Base-by-base conservation (phyloP, 345 rosid genomes). In the Abelmoschus esculentus region DNA sequence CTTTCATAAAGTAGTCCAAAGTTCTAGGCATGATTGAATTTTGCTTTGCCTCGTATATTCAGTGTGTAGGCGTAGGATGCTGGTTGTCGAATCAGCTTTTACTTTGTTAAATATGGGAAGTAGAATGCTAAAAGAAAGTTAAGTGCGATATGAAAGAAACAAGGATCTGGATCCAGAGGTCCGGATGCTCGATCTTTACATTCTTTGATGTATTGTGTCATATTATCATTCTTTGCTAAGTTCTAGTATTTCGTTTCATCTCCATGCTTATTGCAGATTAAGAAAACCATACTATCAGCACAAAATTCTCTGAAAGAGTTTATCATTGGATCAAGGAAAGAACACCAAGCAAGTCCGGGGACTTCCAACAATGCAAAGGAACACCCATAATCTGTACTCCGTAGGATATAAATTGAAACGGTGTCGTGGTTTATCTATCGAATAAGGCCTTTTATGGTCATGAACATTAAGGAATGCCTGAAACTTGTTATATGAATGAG, bases 231-330 rank as follows among this genome's bases (percentile, higher is more conserved):
- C 11, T 62, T 36, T 12, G 36, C 38, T 11, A 19, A 53, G 36
- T 44, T 49, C 4, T 19, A 6, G 53, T 46, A 12, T 57, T 56
- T 28, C 26, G 17, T 31, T 67, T 58, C 10, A 18, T 78, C 54
- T 50, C 19, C 50, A 5, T 44, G 47, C 0, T 70, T 7, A 75
- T 75, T 74, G 74, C 98, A 90, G 98, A 74, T 92, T 63, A 90
- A 85, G 77, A 80, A 74, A 73, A 84, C 79, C 28, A 87, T 92
- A 74, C 52, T 72, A 54, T 86, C 89, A 29, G 96, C 78, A 0
- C 83, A 87, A 80, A 83, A 71, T 57, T 87, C 86, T 6, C 77
- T 80, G 26, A 90, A 87, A 70, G 89, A 81, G 38, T 85, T 78
- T 34, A 46, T 92, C 72, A 75, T 85, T 53, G 95, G 91, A 74